Conservation (phyloP, 2,329 filamentous ascomycete genomes). For the Iodosphaeria phyllophila region DNA sequence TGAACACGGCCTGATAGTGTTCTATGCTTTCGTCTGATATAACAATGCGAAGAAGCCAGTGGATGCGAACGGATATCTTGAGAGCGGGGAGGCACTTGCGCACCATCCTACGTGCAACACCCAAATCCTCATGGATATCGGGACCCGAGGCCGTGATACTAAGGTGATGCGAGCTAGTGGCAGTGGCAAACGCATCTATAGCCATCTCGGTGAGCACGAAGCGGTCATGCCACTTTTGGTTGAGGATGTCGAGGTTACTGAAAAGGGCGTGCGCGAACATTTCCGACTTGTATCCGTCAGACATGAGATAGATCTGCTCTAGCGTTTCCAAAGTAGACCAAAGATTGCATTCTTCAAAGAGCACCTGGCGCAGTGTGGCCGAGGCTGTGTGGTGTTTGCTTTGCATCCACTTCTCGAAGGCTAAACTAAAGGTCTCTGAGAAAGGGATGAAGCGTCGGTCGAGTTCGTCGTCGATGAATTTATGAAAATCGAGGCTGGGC, state of each 20-base stretch:
- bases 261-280: constrained; percentile 53
- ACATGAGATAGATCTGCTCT: constrained; percentile 57
- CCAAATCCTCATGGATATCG: constrained; percentile 20
- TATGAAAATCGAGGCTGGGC: constrained; percentile 34
- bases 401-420: constrained; percentile 61
- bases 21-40: constrained; percentile 44
- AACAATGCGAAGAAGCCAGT: constrained; percentile 53
- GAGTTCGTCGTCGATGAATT: constrained; percentile 27
- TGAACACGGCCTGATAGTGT: constrained; percentile 55
- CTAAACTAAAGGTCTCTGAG: constrained; percentile 50
- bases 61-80: constrained; percentile 48
- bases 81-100: constrained; percentile 40
- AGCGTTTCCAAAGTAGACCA: constrained; percentile 46
- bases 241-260: constrained; percentile 46
- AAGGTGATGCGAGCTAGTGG: constrained; percentile 42
- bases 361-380: constrained; percentile 39
- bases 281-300: constrained; percentile 50
- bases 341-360: constrained; percentile 54
- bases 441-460: constrained; percentile 46
- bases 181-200: constrained; percentile 47
- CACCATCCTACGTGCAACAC: constrained; percentile 36
- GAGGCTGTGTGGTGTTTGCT: constrained; percentile 56
- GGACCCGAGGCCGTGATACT: constrained; percentile 31
- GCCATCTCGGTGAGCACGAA: constrained; percentile 65
- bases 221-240: constrained; percentile 54